Conservation (phyloP, 208 protist genomes). For the Blastocrithidia nonstop region DNA sequence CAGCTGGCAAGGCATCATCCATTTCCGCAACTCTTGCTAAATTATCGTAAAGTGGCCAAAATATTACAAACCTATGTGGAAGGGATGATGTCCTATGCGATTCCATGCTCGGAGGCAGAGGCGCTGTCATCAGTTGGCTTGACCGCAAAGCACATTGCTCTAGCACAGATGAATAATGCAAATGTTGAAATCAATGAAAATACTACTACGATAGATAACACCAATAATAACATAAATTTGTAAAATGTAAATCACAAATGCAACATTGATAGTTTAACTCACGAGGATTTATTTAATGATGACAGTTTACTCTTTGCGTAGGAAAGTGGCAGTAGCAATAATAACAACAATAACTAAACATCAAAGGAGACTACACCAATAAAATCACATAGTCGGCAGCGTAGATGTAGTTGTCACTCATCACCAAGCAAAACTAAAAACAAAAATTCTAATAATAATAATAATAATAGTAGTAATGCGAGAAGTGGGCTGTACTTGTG, state of each 20-base stretch:
- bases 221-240: too few species aligned
- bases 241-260: too few species aligned
- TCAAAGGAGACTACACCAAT: too few species aligned
- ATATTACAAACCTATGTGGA: constrained; percentile 80
- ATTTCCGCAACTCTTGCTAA: constrained; percentile 50
- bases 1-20: constrained; percentile 52
- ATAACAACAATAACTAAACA: too few species aligned
- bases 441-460: neutral
- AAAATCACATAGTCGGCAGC: too few species aligned
- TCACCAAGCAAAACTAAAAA: neutral
- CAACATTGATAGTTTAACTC: too few species aligned
- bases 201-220: too few species aligned
- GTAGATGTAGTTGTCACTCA: too few species aligned
- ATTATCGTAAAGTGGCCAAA: constrained; percentile 75
- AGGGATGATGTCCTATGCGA: constrained; percentile 65
- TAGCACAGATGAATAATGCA: neutral
- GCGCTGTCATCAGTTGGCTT: neutral
- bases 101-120: constrained; percentile 6
- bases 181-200: neutral
- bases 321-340: too few species aligned
- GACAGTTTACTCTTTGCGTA: too few species aligned
- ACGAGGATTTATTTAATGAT: too few species aligned
- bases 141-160: neutral
- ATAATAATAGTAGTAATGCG: neutral
- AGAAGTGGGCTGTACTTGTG: too few species aligned